phyloP scores from a whole-genome alignment of 371 early-diverging fungal genomes.

The Mortierella sp. region DNA sequence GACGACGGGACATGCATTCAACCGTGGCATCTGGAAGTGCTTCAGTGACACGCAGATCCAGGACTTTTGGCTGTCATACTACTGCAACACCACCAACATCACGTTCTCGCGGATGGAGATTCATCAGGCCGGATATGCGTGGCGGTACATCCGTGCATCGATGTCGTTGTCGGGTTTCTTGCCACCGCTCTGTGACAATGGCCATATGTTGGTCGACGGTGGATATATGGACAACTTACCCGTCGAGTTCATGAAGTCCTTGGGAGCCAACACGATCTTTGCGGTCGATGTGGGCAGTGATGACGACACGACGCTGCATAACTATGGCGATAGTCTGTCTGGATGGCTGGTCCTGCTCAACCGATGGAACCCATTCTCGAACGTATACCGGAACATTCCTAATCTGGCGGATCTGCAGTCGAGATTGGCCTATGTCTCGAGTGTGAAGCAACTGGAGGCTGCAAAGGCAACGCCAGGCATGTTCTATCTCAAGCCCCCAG shows the following conservation, averaged over 20 bases:
- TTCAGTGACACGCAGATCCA: constrained; percentile 96
- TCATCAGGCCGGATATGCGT: constrained; percentile 93
- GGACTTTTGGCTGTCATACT: constrained; percentile 98
- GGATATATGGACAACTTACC: constrained; percentile 99
- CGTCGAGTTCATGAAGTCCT: constrained; percentile 81
- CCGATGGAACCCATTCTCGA: constrained; percentile 84
- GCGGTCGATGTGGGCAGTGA: constrained; percentile 96
- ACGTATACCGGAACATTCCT: constrained; percentile 78
- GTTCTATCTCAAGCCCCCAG: constrained; percentile 91
- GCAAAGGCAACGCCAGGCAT: constrained; percentile 89
- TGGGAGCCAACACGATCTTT: constrained; percentile 96
- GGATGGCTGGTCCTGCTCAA: constrained; percentile 95
- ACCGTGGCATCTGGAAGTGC: constrained; percentile 95
- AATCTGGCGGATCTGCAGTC: constrained; percentile 98
- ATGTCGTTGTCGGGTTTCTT: constrained; percentile 98
- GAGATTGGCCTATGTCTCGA: constrained; percentile 96
- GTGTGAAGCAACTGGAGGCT: constrained; percentile 90
- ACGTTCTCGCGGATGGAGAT: constrained; percentile 95
- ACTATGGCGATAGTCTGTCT: constrained; percentile 94
- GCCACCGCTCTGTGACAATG: constrained; percentile 97
- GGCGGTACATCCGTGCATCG: constrained; percentile 98
- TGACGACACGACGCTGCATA: constrained; percentile 91
- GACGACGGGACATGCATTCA: constrained; percentile 95
- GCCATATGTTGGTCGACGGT: constrained; percentile 98
- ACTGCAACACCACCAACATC: constrained; percentile 97